Evolutionary conservation across 106 monocot genomes (phyloP).

Genomic region (Allium cepa): DNA sequence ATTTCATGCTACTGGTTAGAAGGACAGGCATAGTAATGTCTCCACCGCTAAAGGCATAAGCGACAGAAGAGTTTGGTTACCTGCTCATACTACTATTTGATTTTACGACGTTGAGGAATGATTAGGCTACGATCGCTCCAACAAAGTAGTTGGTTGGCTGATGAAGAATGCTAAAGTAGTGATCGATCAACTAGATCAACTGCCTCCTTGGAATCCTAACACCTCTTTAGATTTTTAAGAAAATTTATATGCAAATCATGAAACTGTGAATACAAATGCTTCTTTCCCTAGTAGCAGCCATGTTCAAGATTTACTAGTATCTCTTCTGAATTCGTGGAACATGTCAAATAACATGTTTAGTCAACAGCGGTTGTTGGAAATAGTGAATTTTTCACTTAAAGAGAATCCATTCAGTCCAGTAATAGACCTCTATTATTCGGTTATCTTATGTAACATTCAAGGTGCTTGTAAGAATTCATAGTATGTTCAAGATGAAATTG

Average conservation of each 20-base stretch:
- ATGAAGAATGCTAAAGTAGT: constrained; percentile 58
- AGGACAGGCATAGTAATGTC: constrained; percentile 82
- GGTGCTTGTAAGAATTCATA: neutral
- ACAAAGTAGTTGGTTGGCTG: constrained; percentile 77
- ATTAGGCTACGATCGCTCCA: constrained; percentile 70
- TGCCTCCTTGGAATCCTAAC: constrained; percentile 48
- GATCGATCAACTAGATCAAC: constrained; percentile 54
- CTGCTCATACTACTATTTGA: constrained; percentile 69
- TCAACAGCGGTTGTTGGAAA: constrained; percentile 25
- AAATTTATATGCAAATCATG: neutral
- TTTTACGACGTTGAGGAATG: constrained; percentile 82
- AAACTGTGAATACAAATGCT: neutral
- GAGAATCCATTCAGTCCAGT: constrained; percentile 94
- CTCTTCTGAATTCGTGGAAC: constrained; percentile 38
- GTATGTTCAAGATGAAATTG: neutral
- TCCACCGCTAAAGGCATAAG: constrained; percentile 66
- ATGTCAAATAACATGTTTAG: constrained; percentile 4
- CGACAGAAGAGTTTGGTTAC: constrained; percentile 57
- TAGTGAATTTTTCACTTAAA: constrained; percentile 32
- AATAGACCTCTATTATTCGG: constrained; percentile 16
- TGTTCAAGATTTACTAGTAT: constrained; percentile 48
- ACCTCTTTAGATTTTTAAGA: neutral
- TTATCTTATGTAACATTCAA: neutral
- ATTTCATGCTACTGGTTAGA: constrained; percentile 48
- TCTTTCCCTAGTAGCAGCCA: neutral